Evolutionary conservation across 129 eudicot genomes (phyloP).

Genomic region (Kitagawia praeruptora): DNA sequence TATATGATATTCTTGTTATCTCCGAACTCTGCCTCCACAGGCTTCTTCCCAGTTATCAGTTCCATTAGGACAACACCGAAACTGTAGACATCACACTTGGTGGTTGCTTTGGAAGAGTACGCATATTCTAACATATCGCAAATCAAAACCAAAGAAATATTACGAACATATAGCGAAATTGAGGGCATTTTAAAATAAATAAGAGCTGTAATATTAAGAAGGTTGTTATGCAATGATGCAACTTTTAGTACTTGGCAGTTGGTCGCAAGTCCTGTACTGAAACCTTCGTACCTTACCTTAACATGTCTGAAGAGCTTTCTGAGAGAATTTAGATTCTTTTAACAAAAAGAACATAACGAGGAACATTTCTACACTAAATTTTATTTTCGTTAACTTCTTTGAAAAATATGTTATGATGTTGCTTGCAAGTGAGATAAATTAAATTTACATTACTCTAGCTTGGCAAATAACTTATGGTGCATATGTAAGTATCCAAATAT

Average conservation of each 20-base stretch:
- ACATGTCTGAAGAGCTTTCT: neutral
- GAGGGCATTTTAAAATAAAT: neutral
- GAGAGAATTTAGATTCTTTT: neutral
- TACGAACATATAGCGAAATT: neutral
- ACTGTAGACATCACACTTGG: constrained; percentile 88
- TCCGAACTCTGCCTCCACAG: constrained; percentile 86
- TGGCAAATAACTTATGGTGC: neutral
- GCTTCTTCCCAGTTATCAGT: constrained; percentile 84
- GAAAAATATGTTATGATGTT: neutral
- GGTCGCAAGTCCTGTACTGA: neutral
- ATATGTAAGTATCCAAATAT: neutral
- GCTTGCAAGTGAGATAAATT: neutral
- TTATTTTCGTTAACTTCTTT: neutral
- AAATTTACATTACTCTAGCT: neutral
- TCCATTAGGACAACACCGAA: constrained; percentile 91
- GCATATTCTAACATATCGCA: constrained; percentile 60
- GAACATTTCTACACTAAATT: neutral
- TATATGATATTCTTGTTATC: constrained; percentile 82
- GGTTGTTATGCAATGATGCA: neutral
- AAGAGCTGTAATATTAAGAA: neutral
- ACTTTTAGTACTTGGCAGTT: neutral
- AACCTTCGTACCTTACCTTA: neutral
- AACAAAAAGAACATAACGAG: neutral
- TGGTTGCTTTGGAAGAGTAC: constrained; percentile 73
- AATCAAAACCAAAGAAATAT: neutral